Conservation (phyloP, 306 rosid genomes). For the Ammopiptanthus mongolicus region DNA sequence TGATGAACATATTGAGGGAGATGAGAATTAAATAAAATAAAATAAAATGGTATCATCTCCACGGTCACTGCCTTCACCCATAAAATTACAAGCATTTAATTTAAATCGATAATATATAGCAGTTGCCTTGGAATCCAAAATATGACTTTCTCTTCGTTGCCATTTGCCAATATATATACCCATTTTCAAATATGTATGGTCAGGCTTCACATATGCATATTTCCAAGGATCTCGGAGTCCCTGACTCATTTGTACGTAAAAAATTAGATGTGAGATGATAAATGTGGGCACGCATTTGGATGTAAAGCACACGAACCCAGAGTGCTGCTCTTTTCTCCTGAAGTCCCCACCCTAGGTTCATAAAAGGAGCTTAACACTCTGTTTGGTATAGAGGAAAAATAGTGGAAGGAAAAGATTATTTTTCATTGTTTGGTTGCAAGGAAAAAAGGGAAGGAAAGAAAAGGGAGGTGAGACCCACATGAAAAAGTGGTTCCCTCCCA, state of each 20-base stretch:
- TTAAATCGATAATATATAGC: too few species aligned
- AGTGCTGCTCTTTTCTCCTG: not conserved
- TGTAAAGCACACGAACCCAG: not conserved
- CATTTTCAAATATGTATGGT: not conserved
- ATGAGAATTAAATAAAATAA: too few species aligned
- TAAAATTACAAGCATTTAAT: too few species aligned
- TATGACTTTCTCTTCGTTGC: not conserved
- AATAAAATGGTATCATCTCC: too few species aligned
- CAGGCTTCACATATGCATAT: not conserved
- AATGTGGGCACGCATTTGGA: not conserved
- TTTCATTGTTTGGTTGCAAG: too few species aligned
- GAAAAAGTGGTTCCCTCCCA: too few species aligned
- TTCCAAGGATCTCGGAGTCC: not conserved
- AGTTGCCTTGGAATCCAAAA: not conserved
- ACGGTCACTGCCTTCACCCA: too few species aligned
- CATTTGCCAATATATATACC: not conserved
- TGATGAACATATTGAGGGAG: too few species aligned
- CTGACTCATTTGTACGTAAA: not conserved
- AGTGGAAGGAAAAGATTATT: too few species aligned
- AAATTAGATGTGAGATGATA: not conserved
- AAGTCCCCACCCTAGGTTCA: not conserved
- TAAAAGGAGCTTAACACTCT: not conserved
- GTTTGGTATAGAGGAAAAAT: too few species aligned
- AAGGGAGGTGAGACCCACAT: too few species aligned
- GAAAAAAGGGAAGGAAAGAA: too few species aligned